Percentiles rank a stretch among this genome's conserved stretches.
phyloP scores from a whole-genome alignment of 129 eudicot species.

The Flaveria brownii region DNA sequence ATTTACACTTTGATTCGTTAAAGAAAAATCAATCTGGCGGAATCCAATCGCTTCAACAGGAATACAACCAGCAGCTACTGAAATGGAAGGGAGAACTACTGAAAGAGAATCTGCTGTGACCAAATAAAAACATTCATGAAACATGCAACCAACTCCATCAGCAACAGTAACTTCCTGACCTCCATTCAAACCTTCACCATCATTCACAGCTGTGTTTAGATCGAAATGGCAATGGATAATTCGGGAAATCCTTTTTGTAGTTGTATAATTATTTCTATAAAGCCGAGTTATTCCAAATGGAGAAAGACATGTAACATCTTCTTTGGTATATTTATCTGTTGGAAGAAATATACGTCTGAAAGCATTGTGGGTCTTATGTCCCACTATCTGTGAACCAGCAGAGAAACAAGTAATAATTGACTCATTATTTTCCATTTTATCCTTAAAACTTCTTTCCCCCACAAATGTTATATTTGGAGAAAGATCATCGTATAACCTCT shows the following conservation, averaged over 20 bases:
- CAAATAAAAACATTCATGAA: conserved; percentile 74
- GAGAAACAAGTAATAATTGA: conserved; percentile 45
- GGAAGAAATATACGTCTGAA: conserved; percentile 70
- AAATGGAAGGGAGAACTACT: conserved; percentile 78
- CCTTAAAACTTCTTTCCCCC: conserved; percentile 30
- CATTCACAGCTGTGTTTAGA: conserved; percentile 46
- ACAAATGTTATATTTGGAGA: conserved; percentile 31
- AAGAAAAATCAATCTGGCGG: conserved; percentile 33
- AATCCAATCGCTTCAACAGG: conserved; percentile 78
- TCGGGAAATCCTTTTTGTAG: conserved; percentile 36
- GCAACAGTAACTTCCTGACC: conserved; percentile 49
- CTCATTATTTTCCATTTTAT: conserved; percentile 30
- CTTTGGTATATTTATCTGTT: conserved; percentile 42
- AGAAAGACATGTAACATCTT: conserved; percentile 67
- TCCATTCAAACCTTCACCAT: conserved; percentile 46
- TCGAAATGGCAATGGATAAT: conserved; percentile 56
- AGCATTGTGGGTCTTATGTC: conserved; percentile 30
- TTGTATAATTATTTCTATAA: conserved; percentile 30
- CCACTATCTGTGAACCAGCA: conserved; percentile 31
- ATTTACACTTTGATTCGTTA: conserved; percentile 36
- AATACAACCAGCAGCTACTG: conserved; percentile 60
- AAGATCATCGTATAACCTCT: conserved; percentile 43
- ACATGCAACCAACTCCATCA: conserved; percentile 75
- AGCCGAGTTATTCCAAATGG: conserved; percentile 80
- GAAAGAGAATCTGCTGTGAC: conserved; percentile 67